These are phyloP conservation scores for Ustulina deusta DNA, from an alignment of 2,329 filamentous ascomycete genomes.

Conservation along the genomic window DNA sequence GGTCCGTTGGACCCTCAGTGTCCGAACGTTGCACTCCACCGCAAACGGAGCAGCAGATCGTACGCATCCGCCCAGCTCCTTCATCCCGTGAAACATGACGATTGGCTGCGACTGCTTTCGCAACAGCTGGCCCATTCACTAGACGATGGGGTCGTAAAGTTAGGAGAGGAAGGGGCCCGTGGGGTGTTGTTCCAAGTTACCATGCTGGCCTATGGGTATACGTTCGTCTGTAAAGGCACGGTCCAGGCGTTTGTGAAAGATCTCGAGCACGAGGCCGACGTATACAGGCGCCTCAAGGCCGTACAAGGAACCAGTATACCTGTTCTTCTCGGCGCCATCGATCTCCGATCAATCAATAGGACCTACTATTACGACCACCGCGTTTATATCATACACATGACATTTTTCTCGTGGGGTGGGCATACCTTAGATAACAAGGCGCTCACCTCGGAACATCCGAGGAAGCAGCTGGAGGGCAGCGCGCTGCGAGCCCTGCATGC, in stretches of 20 bases:
- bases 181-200: constrained; percentile 58
- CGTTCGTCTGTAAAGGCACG: constrained; percentile 58
- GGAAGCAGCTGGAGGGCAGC: too few relatives aligned
- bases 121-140: constrained; percentile 49
- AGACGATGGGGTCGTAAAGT: constrained; percentile 48
- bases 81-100: constrained; percentile 12
- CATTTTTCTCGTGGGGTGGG: constrained; percentile 53
- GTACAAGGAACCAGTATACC: constrained; percentile 54
- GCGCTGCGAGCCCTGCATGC: too few relatives aligned
- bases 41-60: too few relatives aligned
- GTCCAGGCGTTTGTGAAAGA: constrained; percentile 50
- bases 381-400: constrained; percentile 52
- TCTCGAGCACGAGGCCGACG: constrained; percentile 52
- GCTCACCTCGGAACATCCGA: too few relatives aligned
- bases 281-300: constrained; percentile 52
- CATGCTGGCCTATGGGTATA: constrained; percentile 57
- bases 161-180: constrained; percentile 51
- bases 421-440: constrained; percentile 8
- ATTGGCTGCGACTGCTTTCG: constrained; percentile 50
- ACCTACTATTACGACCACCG: constrained; percentile 52
- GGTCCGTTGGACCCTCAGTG: neutral
- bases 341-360: constrained; percentile 51
- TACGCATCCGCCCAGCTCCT: too few relatives aligned
- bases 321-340: constrained; percentile 54
- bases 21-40: constrained; percentile 21